Conservation (phyloP, 164 flowering plant genomes). For the Liriodendron chinense region DNA sequence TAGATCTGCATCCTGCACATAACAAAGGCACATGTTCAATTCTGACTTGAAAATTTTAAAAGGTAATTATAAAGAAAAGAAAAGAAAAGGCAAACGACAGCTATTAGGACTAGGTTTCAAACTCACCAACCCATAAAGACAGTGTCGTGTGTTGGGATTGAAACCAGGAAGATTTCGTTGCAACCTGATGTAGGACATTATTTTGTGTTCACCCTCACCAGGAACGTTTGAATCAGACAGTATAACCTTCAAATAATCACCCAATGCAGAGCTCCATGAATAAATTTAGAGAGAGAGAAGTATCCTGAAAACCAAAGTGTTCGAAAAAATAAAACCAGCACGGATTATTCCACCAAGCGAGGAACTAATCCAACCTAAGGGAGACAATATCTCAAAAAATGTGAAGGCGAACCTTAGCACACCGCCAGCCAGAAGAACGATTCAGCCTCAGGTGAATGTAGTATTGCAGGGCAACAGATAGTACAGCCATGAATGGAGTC, state of each 20-base stretch:
- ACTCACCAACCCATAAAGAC: slow-evolving; percentile 87
- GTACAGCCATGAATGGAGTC: slow-evolving; percentile 84
- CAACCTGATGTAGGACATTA: slow-evolving; percentile 87
- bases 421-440: slow-evolving; percentile 65
- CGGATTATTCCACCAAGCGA: slow-evolving; percentile 45
- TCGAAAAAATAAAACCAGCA: slow-evolving; percentile 34
- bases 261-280: slow-evolving; percentile 71
- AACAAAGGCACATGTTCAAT: neutral
- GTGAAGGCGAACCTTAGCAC: slow-evolving; percentile 58
- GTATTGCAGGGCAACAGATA: slow-evolving; percentile 92
- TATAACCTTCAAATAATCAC: slow-evolving; percentile 95
- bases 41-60: neutral
- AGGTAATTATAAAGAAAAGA: neutral
- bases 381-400: slow-evolving; percentile 12
- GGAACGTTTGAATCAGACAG: slow-evolving; percentile 98
- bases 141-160: slow-evolving; percentile 93
- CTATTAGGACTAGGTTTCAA: neutral
- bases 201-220: slow-evolving; percentile 99
- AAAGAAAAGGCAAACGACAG: neutral
- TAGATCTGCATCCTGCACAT: slow-evolving; percentile 86
- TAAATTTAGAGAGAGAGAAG: slow-evolving; percentile 52
- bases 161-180: slow-evolving; percentile 89
- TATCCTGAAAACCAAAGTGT: slow-evolving; percentile 55
- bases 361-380: slow-evolving; percentile 41
- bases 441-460: slow-evolving; percentile 75